Evolutionary conservation across 1,284 basidiomycete species (phyloP).

Genomic region (Meira miltonrushii): DNA sequence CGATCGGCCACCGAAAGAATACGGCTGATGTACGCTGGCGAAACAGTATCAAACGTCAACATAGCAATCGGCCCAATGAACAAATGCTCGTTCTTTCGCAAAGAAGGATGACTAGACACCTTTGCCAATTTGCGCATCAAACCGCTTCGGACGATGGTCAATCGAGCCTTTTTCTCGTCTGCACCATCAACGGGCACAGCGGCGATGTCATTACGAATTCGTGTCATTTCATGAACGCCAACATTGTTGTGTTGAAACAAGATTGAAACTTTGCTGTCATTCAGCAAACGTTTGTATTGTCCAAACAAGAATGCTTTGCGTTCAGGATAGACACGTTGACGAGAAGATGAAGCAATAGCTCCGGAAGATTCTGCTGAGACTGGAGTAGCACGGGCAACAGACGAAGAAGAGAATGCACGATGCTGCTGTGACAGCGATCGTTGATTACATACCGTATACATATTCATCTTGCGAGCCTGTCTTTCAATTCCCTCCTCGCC

Average conservation of each 20-base stretch:
- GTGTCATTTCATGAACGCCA: slow-evolving; percentile 30
- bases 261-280: slow-evolving; percentile 29
- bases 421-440: background rate
- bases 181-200: slow-evolving; percentile 19
- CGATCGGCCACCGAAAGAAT: slow-evolving; percentile 37
- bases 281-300: slow-evolving; percentile 35
- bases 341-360: slow-evolving; percentile 2
- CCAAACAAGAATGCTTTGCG: slow-evolving; percentile 39
- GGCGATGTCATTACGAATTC: slow-evolving; percentile 31
- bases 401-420: slow-evolving; percentile 18
- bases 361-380: slow-evolving; percentile 7
- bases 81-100: slow-evolving; percentile 21
- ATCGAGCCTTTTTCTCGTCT: slow-evolving; percentile 18
- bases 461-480: slow-evolving; percentile 45
- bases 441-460: slow-evolving; percentile 42
- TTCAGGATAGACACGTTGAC: slow-evolving; percentile 16
- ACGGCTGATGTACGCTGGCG: slow-evolving; percentile 33
- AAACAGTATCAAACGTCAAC: slow-evolving; percentile 36
- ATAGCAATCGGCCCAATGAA: slow-evolving; percentile 40
- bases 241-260: slow-evolving; percentile 45
- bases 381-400: slow-evolving; percentile 11
- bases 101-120: slow-evolving; percentile 11
- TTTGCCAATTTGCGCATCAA: slow-evolving; percentile 26
- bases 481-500: slow-evolving; percentile 32
- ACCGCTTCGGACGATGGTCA: slow-evolving; percentile 34